Conservation (phyloP, 441 rosid species). For the Euphorbia corollata region DNA sequence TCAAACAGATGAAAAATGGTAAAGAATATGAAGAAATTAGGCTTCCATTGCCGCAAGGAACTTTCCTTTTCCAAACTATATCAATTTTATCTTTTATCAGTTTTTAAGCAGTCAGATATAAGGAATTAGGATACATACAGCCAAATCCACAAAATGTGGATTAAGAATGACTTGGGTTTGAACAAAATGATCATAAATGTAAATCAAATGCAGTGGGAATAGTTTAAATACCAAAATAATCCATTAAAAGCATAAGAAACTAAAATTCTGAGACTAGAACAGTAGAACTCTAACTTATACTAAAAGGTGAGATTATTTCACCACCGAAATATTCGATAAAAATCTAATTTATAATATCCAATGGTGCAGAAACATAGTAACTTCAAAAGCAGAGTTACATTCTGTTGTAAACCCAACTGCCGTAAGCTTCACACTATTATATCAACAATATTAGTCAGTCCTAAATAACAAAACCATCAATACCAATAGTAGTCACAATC, state of each 20-base stretch:
- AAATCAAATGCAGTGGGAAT: background rate
- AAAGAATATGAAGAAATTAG: background rate
- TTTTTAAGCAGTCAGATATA: background rate
- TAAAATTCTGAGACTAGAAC: background rate
- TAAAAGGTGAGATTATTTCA: background rate
- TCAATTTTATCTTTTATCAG: background rate
- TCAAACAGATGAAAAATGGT: background rate
- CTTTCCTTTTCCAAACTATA: too few relatives aligned
- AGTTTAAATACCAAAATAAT: background rate
- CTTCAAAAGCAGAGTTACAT: background rate
- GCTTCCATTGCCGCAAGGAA: too few relatives aligned
- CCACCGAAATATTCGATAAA: background rate
- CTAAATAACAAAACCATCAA: background rate
- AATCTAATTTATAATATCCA: background rate
- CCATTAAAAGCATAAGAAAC: background rate
- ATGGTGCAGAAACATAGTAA: background rate
- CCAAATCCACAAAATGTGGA: background rate
- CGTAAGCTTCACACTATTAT: background rate
- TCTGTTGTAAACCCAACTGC: background rate
- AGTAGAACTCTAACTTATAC: background rate
- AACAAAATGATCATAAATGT: background rate
- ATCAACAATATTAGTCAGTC: background rate
- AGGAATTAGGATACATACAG: background rate
- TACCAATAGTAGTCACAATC: background rate
- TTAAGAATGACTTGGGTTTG: background rate